phyloP scores from a whole-genome alignment of 768 basidiomycete species.

The Scleroderma bovista region DNA sequence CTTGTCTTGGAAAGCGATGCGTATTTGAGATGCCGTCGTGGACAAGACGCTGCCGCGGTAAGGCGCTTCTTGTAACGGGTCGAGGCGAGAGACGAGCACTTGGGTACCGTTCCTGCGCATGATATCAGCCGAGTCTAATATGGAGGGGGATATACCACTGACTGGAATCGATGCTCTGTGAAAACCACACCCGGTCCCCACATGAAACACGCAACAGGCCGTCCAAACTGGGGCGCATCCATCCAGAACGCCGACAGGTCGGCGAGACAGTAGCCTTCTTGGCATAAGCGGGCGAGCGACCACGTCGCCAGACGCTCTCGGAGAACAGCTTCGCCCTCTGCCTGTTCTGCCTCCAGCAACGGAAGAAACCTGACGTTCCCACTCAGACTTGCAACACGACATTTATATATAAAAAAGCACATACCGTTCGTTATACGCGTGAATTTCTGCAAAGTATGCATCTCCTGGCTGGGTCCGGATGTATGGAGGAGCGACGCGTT shows the following conservation, averaged over 20 bases:
- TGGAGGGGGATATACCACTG: conserved; percentile 14
- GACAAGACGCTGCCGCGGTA: conserved; percentile 52
- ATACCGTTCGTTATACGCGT: conserved; percentile 51
- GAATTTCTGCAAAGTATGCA: conserved; percentile 44
- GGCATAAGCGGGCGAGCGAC: conserved; percentile 51
- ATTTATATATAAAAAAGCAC: conserved; percentile 6
- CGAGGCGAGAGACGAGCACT: conserved; percentile 55
- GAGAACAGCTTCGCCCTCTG: conserved; percentile 54
- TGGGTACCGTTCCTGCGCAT: conserved; percentile 60
- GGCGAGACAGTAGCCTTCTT: conserved; percentile 72
- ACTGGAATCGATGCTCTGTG: conserved; percentile 71
- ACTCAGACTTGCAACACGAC: background rate
- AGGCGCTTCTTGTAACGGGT: conserved; percentile 55
- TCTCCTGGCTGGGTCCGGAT: conserved; percentile 31
- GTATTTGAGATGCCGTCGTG: conserved; percentile 45
- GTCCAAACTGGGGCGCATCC: conserved; percentile 55
- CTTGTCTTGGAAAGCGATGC: conserved; percentile 50
- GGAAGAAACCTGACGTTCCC: conserved; percentile 43
- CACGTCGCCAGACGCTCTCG: conserved; percentile 63
- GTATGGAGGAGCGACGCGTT: conserved; percentile 35
- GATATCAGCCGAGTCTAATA: conserved; percentile 1
- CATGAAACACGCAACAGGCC: conserved; percentile 60
- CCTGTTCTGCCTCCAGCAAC: conserved; percentile 53
- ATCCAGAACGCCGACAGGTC: conserved; percentile 66
- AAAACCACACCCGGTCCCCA: conserved; percentile 59